These are phyloP conservation scores for Lepidium aucheri DNA, from an alignment of 345 rosid genomes.

Conservation along the genomic window DNA sequence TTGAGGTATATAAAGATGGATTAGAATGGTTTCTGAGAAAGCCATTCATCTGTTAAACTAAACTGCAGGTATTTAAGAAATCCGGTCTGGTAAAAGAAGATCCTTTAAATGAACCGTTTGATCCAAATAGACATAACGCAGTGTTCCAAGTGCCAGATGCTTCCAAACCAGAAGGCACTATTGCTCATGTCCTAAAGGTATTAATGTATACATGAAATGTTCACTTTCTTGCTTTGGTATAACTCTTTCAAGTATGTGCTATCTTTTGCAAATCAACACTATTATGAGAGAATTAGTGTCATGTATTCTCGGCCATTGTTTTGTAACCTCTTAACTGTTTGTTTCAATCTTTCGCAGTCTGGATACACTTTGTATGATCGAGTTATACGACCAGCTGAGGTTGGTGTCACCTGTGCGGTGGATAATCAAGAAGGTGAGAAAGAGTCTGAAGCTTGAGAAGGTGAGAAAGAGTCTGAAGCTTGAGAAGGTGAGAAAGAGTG, in stretches of 20 bases:
- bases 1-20: not conserved
- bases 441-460: constrained; percentile 35
- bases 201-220: not conserved
- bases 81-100: constrained; percentile 64
- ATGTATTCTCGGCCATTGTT: not conserved
- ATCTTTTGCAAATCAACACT: not conserved
- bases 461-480: constrained; percentile 29
- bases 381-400: constrained; percentile 91
- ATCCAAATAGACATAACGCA: constrained; percentile 87
- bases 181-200: constrained; percentile 87
- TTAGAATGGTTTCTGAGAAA: not conserved
- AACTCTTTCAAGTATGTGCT: not conserved
- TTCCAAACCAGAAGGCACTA: constrained; percentile 77
- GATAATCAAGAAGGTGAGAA: constrained; percentile 29
- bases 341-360: constrained; percentile 38
- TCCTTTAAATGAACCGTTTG: constrained; percentile 76
- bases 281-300: not conserved
- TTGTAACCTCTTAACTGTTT: not conserved
- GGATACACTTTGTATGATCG: constrained; percentile 75
- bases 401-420: constrained; percentile 64
- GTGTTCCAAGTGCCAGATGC: constrained; percentile 69
- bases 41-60: not conserved
- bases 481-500: constrained; percentile 30
- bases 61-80: constrained; percentile 63
- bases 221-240: constrained; percentile 2